Evolutionary conservation across 2,329 filamentous ascomycete species (phyloP).

Genomic region (Epichloe elymi): DNA sequence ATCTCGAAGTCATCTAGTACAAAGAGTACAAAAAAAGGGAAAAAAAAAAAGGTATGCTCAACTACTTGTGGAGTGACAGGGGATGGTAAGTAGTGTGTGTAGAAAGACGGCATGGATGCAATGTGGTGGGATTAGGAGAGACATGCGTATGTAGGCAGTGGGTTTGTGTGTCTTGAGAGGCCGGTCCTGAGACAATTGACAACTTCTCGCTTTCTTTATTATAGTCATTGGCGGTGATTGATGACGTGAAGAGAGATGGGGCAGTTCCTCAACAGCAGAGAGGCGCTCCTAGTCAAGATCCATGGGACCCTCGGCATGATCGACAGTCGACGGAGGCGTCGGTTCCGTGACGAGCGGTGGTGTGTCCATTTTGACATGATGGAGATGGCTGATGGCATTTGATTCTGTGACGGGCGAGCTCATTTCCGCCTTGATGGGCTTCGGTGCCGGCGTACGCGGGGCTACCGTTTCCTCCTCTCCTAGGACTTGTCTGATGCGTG

Average conservation of each 20-base stretch:
- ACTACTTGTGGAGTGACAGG: too few species aligned
- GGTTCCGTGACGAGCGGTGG: slow-evolving; percentile 22
- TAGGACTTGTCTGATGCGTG: slow-evolving; percentile 28
- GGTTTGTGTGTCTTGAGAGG: too few species aligned
- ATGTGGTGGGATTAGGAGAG: too few species aligned
- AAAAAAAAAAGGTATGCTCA: too few species aligned
- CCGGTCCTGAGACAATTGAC: too few species aligned
- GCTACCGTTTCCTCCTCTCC: slow-evolving; percentile 13
- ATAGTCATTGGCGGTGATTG: too few species aligned
- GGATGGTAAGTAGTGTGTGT: too few species aligned
- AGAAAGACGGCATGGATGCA: too few species aligned
- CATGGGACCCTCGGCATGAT: slow-evolving; percentile 25
- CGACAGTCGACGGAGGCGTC: slow-evolving; percentile 26
- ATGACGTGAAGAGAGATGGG: background rate
- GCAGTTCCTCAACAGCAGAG: background rate
- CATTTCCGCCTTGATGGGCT: slow-evolving; percentile 11
- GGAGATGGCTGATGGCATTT: slow-evolving; percentile 7
- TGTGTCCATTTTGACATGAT: slow-evolving; percentile 17
- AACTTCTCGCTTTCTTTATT: too few species aligned
- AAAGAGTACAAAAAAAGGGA: background rate
- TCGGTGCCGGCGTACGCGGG: slow-evolving; percentile 8
- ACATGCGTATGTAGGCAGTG: too few species aligned
- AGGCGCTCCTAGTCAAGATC: slow-evolving; percentile 22
- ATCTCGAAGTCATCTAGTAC: background rate
- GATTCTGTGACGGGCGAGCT: slow-evolving; percentile 16